phyloP scores from a whole-genome alignment of 164 flowering plant genomes.

The Berberis vulgaris region DNA sequence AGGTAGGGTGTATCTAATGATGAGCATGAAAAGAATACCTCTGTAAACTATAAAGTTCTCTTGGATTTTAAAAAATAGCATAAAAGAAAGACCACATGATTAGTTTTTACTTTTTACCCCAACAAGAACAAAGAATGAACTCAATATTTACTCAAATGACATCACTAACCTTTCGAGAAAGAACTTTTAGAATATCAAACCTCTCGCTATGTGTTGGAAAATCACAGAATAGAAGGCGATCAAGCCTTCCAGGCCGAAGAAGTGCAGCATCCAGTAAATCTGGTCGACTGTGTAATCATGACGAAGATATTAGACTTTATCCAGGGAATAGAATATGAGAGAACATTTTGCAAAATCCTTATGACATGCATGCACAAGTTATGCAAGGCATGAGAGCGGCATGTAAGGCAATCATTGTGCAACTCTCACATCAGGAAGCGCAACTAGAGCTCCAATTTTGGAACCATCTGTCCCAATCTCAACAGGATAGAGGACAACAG shows the following conservation, averaged over 20 bases:
- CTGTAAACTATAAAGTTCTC: too few relatives aligned
- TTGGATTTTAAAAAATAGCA: too few relatives aligned
- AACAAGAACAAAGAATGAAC: background rate
- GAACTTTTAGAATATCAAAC: constrained; percentile 74
- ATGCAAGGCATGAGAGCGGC: background rate
- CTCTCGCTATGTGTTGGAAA: constrained; percentile 76
- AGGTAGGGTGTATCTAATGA: too few relatives aligned
- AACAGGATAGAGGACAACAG: too few relatives aligned
- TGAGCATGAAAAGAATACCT: too few relatives aligned
- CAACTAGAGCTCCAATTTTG: background rate
- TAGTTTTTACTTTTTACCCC: background rate
- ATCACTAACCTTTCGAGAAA: constrained; percentile 66
- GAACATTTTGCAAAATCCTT: background rate
- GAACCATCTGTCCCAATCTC: too few relatives aligned
- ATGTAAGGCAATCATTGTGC: background rate
- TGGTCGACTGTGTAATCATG: constrained; percentile 61
- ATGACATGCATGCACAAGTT: background rate
- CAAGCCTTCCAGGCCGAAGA: constrained; percentile 91
- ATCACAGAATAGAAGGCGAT: constrained; percentile 93
- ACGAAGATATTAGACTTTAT: constrained; percentile 1
- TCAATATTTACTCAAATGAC: background rate
- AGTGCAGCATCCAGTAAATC: constrained; percentile 98
- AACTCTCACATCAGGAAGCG: background rate
- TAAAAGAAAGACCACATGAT: too few relatives aligned
- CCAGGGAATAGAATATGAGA: background rate